phyloP scores from a whole-genome alignment of 2,329 filamentous ascomycete genomes.

The Talaromyces sp. region DNA sequence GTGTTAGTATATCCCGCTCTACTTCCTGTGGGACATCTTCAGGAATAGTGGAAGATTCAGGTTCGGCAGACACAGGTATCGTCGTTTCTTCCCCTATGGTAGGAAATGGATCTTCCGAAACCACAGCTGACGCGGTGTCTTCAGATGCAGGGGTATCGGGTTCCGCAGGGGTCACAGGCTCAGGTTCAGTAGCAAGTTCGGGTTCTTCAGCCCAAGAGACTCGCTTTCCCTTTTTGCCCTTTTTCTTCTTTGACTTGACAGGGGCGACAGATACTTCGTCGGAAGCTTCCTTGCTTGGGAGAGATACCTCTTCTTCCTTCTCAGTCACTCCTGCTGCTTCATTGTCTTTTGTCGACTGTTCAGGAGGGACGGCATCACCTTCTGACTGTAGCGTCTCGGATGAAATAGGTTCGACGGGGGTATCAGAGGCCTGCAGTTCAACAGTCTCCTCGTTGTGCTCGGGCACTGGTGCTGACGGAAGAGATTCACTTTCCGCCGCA shows the following conservation, averaged over 20 bases:
- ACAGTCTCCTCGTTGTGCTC: not conserved
- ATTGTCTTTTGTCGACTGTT: not conserved
- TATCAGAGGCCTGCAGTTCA: not conserved
- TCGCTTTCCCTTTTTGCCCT: constrained; percentile 38
- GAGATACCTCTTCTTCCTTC: not conserved
- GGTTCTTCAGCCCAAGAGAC: constrained; percentile 20
- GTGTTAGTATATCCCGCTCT: not conserved
- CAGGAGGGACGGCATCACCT: not conserved
- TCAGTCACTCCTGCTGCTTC: not conserved
- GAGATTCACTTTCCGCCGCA: not conserved
- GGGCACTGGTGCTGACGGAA: not conserved
- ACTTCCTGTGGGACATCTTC: not conserved
- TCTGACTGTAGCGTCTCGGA: not conserved
- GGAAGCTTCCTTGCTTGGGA: not conserved
- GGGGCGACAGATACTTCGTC: not conserved
- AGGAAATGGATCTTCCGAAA: not conserved
- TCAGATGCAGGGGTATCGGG: not conserved
- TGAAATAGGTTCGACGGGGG: not conserved
- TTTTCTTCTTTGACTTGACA: constrained; percentile 38
- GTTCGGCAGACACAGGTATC: not conserved
- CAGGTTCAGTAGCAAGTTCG: not conserved
- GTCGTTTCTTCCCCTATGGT: not conserved
- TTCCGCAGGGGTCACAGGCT: not conserved
- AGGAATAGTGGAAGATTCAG: not conserved
- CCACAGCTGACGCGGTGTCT: not conserved